These are phyloP conservation scores for Paraphaeosphaeria sporulosa DNA, from an alignment of 2,329 filamentous ascomycete species.

Conservation along the genomic window DNA sequence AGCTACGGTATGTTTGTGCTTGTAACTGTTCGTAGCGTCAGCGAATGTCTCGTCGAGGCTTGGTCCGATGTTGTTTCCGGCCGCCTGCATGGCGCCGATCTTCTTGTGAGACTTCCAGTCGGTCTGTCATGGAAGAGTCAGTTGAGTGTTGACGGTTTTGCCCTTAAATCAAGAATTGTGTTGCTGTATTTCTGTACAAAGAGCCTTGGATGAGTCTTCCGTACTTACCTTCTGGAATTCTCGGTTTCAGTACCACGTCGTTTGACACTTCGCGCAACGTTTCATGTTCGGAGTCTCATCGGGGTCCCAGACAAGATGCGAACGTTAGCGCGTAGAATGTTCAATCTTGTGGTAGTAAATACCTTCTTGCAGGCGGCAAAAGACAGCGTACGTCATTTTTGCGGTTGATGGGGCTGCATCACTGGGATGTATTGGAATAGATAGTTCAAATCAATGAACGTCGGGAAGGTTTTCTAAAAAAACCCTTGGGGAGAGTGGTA, in stretches of 20 bases:
- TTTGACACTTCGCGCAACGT: slow-evolving; percentile 40
- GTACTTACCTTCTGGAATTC: slow-evolving; percentile 38
- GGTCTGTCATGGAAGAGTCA: neutral
- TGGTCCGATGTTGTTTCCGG: neutral
- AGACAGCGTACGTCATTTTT: neutral
- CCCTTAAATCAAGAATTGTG: too few species aligned
- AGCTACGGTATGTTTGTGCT: neutral
- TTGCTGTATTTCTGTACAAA: too few species aligned
- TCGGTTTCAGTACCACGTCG: slow-evolving; percentile 40
- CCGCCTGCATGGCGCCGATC: slow-evolving; percentile 24
- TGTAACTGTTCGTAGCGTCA: slow-evolving; percentile 6
- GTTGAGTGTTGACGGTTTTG: too few species aligned
- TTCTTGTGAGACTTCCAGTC: slow-evolving; percentile 47
- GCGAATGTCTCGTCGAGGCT: slow-evolving; percentile 12
- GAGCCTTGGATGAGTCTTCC: too few species aligned
- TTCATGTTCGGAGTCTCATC: slow-evolving; percentile 23
- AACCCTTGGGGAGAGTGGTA: too few species aligned
- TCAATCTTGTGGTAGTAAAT: neutral
- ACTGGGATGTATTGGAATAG: neutral
- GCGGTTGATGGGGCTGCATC: too few species aligned
- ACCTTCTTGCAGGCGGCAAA: slow-evolving; percentile 5
- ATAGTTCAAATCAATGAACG: too few species aligned
- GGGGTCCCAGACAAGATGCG: slow-evolving; percentile 28
- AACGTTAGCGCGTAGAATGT: slow-evolving; percentile 14
- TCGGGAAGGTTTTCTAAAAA: too few species aligned